Evolutionary conservation across 2,329 filamentous ascomycete genomes (phyloP).

Genomic region (Claviceps pazoutovae): DNA sequence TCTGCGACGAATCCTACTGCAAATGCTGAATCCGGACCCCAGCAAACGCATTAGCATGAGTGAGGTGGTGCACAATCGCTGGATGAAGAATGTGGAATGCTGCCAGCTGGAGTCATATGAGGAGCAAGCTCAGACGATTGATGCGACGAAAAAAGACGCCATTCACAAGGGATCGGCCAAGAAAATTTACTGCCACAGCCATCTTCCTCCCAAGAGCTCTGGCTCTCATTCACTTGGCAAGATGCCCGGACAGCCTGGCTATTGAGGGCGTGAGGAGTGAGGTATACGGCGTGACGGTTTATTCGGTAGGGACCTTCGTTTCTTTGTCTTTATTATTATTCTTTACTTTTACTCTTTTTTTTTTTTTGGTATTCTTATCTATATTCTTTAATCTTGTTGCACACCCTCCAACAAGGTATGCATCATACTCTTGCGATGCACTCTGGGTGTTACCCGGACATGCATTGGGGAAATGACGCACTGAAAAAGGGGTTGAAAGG

Average conservation of each 20-base stretch:
- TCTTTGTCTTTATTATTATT: too few relatives aligned
- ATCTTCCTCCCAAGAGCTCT: conserved; percentile 34
- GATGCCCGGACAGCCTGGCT: conserved; percentile 42
- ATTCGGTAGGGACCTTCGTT: too few relatives aligned
- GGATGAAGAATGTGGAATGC: conserved; percentile 63
- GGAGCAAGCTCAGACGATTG: conserved; percentile 45
- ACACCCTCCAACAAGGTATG: too few relatives aligned
- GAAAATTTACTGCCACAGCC: conserved; percentile 46
- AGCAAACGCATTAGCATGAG: conserved; percentile 53
- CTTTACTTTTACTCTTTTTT: neutral
- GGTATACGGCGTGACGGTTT: too few relatives aligned
- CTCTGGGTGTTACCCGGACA: neutral
- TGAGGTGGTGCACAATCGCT: conserved; percentile 56
- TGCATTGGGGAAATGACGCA: neutral
- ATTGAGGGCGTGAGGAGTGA: conserved; percentile 17
- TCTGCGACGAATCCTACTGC: conserved; percentile 56
- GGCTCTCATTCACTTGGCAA: conserved; percentile 36
- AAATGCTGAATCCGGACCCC: conserved; percentile 74
- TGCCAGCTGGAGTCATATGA: conserved; percentile 61
- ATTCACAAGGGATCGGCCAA: conserved; percentile 26
- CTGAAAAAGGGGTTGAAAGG: neutral
- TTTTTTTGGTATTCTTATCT: neutral
- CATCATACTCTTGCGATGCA: too few relatives aligned
- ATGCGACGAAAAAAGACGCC: conserved; percentile 43
- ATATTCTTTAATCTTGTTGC: too few relatives aligned